These are phyloP conservation scores for Sarocladium kiliense DNA, from an alignment of 2,329 filamentous ascomycete genomes.

Conservation along the genomic window DNA sequence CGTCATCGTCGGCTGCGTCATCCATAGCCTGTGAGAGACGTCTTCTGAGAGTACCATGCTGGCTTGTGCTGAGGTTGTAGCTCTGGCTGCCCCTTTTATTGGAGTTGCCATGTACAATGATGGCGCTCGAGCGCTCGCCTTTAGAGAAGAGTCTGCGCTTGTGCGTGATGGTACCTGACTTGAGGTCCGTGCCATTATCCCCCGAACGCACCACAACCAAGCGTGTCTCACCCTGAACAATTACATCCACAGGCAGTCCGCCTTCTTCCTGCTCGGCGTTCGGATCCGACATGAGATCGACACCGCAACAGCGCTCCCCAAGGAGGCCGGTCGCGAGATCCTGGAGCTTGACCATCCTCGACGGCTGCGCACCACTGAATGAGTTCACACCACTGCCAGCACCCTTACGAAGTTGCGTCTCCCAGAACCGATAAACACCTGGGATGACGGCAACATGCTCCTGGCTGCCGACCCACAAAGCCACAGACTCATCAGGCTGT, in stretches of 20 bases:
- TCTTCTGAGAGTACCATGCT: conserved; percentile 29
- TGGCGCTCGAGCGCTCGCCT: conserved; percentile 42
- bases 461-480: conserved; percentile 51
- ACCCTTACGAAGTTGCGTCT: conserved; percentile 49
- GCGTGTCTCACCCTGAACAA: conserved; percentile 51
- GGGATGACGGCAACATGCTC: conserved; percentile 55
- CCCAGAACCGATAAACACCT: conserved; percentile 52
- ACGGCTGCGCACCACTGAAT: conserved; percentile 50
- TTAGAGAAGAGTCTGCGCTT: conserved; percentile 30
- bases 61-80: conserved; percentile 46
- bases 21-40: not conserved
- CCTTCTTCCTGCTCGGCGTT: conserved; percentile 28
- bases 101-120: conserved; percentile 48
- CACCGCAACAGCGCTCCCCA: conserved; percentile 51
- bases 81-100: conserved; percentile 32
- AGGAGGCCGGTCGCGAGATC: conserved; percentile 49
- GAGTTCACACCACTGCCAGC: conserved; percentile 47
- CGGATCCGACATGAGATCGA: conserved; percentile 32
- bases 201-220: conserved; percentile 50
- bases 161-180: conserved; percentile 33
- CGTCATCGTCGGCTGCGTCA: not conserved
- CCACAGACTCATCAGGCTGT: conserved; percentile 47
- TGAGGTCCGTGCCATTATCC: conserved; percentile 41
- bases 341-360: conserved; percentile 49
- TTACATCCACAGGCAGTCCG: conserved; percentile 46